Percentiles rank a stretch among this genome's conserved stretches.
Evolutionary conservation across 1,139 yeast species (phyloP).

Genomic region (Candida sojae): DNA sequence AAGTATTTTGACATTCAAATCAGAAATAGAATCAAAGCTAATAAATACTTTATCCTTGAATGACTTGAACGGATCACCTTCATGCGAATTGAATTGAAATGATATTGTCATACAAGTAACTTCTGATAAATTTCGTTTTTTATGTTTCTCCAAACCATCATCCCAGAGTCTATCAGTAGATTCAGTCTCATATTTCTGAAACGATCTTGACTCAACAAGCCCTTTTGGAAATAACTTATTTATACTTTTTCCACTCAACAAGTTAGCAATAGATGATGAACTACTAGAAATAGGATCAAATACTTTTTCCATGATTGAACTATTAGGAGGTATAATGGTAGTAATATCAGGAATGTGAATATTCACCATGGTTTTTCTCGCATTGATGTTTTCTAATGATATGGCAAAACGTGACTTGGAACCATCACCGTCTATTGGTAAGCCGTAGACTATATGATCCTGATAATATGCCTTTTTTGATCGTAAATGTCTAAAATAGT

Average conservation of each 20-base stretch:
- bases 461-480: constrained; percentile 22
- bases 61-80: constrained; percentile 34
- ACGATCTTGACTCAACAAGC: constrained; percentile 3
- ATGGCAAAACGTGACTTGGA: constrained; percentile 20
- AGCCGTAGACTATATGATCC: constrained; percentile 31
- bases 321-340: constrained; percentile 31
- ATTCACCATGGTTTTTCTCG: constrained; percentile 33
- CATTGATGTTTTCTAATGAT: constrained; percentile 34
- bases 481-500: constrained; percentile 32
- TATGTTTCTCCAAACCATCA: constrained; percentile 4
- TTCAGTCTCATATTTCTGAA: constrained; percentile 7
- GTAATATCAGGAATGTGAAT: constrained; percentile 49
- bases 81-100: constrained; percentile 34
- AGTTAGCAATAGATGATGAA: constrained; percentile 1
- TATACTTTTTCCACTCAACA: constrained; percentile 2
- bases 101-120: constrained; percentile 39
- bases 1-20: constrained; percentile 24
- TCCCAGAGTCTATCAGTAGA: constrained; percentile 10
- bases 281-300: background rate
- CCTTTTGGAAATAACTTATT: constrained; percentile 4
- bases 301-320: constrained; percentile 12
- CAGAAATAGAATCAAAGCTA: constrained; percentile 30
- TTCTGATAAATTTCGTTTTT: constrained; percentile 1
- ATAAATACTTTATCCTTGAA: constrained; percentile 24
- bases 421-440: constrained; percentile 18